phyloP scores from a whole-genome alignment of 176 grass and related monocot species.

The Eremochloa ophiuroides region DNA sequence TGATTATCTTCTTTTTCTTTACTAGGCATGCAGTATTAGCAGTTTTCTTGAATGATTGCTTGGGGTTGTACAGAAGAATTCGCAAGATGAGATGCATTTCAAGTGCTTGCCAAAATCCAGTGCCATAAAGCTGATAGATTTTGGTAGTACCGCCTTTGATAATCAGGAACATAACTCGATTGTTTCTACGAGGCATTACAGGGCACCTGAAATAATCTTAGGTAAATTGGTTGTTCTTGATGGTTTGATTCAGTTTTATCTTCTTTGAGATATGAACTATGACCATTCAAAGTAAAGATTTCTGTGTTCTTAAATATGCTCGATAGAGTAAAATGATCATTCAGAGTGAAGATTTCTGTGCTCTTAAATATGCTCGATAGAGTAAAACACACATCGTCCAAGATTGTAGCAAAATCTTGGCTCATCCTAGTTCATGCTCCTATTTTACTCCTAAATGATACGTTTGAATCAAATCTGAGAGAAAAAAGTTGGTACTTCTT shows the following conservation, averaged over 20 bases:
- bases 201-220: constrained; percentile 99
- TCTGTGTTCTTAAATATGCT: constrained; percentile 23
- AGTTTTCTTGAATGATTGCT: constrained; percentile 52
- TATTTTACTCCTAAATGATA: neutral
- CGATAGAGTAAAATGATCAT: constrained; percentile 19
- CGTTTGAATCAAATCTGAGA: neutral
- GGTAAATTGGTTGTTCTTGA: constrained; percentile 61
- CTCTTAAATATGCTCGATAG: constrained; percentile 16
- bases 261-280: constrained; percentile 44
- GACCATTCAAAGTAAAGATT: constrained; percentile 14
- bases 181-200: constrained; percentile 99
- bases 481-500: neutral
- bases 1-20: constrained; percentile 33
- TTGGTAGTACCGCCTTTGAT: constrained; percentile 95
- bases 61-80: constrained; percentile 81
- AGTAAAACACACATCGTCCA: constrained; percentile 12
- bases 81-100: constrained; percentile 71
- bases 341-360: constrained; percentile 27
- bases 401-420: constrained; percentile 6
- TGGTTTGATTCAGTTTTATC: constrained; percentile 43
- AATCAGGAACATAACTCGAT: constrained; percentile 74
- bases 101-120: constrained; percentile 98
- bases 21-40: constrained; percentile 38
- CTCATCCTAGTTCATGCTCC: neutral
- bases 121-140: constrained; percentile 99